phyloP scores from a whole-genome alignment of 257 asterid genomes.

The Penstemon eatonii region DNA sequence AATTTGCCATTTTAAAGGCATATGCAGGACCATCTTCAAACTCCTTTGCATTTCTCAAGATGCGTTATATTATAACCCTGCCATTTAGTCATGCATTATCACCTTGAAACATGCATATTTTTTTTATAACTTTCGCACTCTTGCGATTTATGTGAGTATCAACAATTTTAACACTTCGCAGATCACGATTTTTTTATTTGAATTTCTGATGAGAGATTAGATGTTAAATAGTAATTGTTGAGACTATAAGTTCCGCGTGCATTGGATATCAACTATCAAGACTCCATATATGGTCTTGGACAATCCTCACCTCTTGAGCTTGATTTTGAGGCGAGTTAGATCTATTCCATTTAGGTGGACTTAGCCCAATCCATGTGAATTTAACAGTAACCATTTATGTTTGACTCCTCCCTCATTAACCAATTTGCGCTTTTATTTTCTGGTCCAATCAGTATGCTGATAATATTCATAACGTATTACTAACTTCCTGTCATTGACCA shows the following conservation, averaged over 20 bases:
- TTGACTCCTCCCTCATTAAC: background rate
- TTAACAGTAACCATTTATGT: too few relatives aligned
- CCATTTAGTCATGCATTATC: background rate
- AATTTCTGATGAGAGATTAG: background rate
- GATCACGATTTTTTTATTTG: background rate
- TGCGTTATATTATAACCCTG: background rate
- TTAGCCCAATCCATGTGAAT: too few relatives aligned
- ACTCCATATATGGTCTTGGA: too few relatives aligned
- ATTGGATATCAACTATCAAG: too few relatives aligned
- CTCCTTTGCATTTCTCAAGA: background rate
- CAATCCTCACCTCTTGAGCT: too few relatives aligned
- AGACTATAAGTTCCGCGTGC: too few relatives aligned
- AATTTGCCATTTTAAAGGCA: background rate
- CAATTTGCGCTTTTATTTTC: background rate
- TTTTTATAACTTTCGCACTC: background rate
- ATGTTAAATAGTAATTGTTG: background rate
- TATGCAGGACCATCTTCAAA: background rate
- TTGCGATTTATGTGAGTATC: background rate
- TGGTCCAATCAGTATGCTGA: constrained; percentile 5
- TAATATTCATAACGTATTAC: background rate
- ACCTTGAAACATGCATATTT: background rate
- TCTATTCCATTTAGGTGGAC: too few relatives aligned
- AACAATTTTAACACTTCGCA: too few relatives aligned
- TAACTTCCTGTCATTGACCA: too few relatives aligned
- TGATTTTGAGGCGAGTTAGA: too few relatives aligned